A percentile compares a stretch with the other conserved stretches of the same genome.
These are phyloP conservation scores for Agrocybe chaxingu DNA, from an alignment of 768 basidiomycete genomes.

Conservation along the genomic window DNA sequence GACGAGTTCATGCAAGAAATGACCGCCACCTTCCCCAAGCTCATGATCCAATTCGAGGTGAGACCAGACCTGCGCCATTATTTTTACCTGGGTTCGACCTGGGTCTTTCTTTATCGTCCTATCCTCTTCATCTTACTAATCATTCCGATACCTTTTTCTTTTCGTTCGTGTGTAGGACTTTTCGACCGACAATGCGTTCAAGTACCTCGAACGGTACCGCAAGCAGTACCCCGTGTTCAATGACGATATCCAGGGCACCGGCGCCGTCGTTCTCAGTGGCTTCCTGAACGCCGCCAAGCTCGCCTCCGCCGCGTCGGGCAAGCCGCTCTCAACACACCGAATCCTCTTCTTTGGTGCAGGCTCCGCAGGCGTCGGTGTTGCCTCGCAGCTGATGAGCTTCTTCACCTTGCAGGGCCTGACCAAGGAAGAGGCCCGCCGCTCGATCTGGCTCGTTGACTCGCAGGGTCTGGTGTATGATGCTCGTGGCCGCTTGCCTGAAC, in stretches of 20 bases:
- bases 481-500: constrained; percentile 71
- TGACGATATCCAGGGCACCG: constrained; percentile 90
- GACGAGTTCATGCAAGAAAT: constrained; percentile 92
- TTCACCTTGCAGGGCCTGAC: constrained; percentile 79
- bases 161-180: constrained; percentile 57
- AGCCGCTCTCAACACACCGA: constrained; percentile 66
- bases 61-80: constrained; percentile 2
- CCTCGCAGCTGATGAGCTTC: constrained; percentile 84
- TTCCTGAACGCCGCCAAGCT: constrained; percentile 85
- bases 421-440: constrained; percentile 69
- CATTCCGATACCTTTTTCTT: too few relatives aligned
- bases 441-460: constrained; percentile 84
- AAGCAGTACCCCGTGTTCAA: constrained; percentile 80
- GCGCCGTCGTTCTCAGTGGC: constrained; percentile 88
- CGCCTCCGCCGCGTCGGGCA: constrained; percentile 66
- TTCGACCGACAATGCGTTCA: constrained; percentile 88
- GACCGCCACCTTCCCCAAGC: constrained; percentile 67
- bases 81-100: background rate
- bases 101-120: background rate
- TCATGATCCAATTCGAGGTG: constrained; percentile 85
- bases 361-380: constrained; percentile 90
- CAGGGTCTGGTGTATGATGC: constrained; percentile 79
- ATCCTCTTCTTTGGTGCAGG: constrained; percentile 95
- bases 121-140: too few relatives aligned
- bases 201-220: constrained; percentile 75